Evolutionary conservation across 2,329 filamentous ascomycete genomes (phyloP).

Genomic region (Phyllosticta citribraziliensis): DNA sequence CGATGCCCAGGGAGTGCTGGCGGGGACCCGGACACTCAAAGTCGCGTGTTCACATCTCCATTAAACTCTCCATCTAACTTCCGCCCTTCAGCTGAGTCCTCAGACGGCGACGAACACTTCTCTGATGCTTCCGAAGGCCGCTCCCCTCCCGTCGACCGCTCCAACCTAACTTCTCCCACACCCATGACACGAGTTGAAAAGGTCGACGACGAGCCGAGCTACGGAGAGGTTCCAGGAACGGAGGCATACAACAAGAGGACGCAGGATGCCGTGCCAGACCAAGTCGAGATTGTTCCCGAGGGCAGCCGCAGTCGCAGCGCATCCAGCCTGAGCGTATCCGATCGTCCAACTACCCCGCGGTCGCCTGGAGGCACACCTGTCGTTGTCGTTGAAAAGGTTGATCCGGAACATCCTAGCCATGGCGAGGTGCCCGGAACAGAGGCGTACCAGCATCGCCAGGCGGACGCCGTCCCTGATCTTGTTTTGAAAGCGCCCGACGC

Average conservation of each 20-base stretch:
- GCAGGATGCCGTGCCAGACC: slow-evolving; percentile 53
- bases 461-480: slow-evolving; percentile 51
- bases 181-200: slow-evolving; percentile 54
- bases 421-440: slow-evolving; percentile 53
- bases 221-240: slow-evolving; percentile 50
- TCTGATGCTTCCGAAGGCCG: slow-evolving; percentile 54
- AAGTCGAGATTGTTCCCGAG: slow-evolving; percentile 47
- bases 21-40: background rate
- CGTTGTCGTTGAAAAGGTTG: slow-evolving; percentile 53
- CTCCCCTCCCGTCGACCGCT: slow-evolving; percentile 25
- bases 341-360: slow-evolving; percentile 37
- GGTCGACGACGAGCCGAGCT: slow-evolving; percentile 47
- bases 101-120: slow-evolving; percentile 53
- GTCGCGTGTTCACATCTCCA: background rate
- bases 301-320: slow-evolving; percentile 28
- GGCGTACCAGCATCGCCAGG: slow-evolving; percentile 46
- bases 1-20: background rate
- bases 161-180: slow-evolving; percentile 42
- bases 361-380: slow-evolving; percentile 38
- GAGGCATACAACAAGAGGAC: slow-evolving; percentile 48
- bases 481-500: slow-evolving; percentile 40
- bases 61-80: slow-evolving; percentile 12
- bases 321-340: slow-evolving; percentile 32
- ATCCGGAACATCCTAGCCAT: slow-evolving; percentile 43
- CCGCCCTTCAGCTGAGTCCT: slow-evolving; percentile 24